These are phyloP conservation scores for Globisporangium paddicum DNA, from an alignment of 352 stramenopile species.

Conservation along the genomic window DNA sequence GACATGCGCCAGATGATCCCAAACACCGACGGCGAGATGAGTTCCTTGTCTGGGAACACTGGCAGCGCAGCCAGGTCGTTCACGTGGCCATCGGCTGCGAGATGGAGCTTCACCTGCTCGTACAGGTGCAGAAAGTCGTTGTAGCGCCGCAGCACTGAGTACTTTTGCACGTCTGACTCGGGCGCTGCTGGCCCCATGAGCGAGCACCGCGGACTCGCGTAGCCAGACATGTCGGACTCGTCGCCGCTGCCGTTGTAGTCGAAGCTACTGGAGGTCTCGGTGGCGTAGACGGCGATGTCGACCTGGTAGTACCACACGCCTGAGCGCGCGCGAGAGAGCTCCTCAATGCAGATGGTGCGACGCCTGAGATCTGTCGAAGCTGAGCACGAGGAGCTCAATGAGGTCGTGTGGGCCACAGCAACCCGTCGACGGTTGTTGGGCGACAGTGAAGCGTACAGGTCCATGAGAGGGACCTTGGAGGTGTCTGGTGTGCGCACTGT, in stretches of 20 bases:
- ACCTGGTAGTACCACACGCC: slow-evolving; percentile 73
- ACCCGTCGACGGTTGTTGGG: not conserved
- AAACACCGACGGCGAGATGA: slow-evolving; percentile 39
- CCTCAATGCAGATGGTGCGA: slow-evolving; percentile 30
- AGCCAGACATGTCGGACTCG: slow-evolving; percentile 13
- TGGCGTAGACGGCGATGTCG: slow-evolving; percentile 37
- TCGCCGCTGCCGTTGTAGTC: slow-evolving; percentile 10
- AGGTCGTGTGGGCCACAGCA: not conserved
- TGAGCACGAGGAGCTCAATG: not conserved
- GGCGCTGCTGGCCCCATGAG: not conserved
- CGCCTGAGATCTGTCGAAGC: not conserved
- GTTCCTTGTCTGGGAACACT: slow-evolving; percentile 54
- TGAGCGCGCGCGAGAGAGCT: slow-evolving; percentile 38
- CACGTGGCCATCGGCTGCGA: slow-evolving; percentile 13
- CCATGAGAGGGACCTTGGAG: not conserved
- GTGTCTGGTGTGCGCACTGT: not conserved
- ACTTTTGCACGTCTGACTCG: slow-evolving; percentile 31
- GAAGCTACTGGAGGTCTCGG: slow-evolving; percentile 8
- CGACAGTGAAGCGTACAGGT: not conserved
- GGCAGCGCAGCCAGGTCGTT: slow-evolving; percentile 19
- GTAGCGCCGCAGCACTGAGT: slow-evolving; percentile 64
- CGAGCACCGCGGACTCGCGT: slow-evolving; percentile 8
- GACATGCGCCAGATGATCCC: slow-evolving; percentile 46
- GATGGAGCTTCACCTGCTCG: slow-evolving; percentile 28
- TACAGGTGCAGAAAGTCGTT: slow-evolving; percentile 61